Evolutionary conservation across 129 eudicot genomes (phyloP), one percentile per base, ranked within the genome.

Genomic region (Mikania micrantha): DNA sequence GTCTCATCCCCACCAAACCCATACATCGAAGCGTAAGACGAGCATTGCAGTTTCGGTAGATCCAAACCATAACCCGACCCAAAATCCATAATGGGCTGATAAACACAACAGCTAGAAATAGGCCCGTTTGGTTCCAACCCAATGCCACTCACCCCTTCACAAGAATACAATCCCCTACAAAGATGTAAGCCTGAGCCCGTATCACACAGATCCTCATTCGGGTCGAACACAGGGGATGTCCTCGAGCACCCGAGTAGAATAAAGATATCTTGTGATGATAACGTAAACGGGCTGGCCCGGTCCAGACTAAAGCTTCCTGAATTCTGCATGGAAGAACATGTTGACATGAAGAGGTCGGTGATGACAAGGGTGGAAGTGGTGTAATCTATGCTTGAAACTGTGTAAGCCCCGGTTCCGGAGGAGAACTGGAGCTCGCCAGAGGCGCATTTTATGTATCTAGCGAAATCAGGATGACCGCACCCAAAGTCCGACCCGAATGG

Each of bases 1-100:
- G 90, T 88, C 59, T 84, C 90, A 41, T 82, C 85, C 9, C 95
- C 95, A 42, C 95, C 95, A 58, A 84, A 87, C 38, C 95, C 95
- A 27, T 81, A 81, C 17, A 87, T 65, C 9, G 95, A 78, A 12
- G 90, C 77, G 34, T 84, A 87, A 39, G 95, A 87, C 24, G 95
- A 87, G 57, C 95, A 87, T 27, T 87, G 95, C 8, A 87, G 88
- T 71, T 84, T 87, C 4, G 95, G 90, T 50, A 84, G 81, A 70
- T 84, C 88, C 74, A 87, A 22, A 42, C 80, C 85, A 49, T 25
- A 78, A 69, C 77, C 80, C 32, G 85, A 64, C 48, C 85, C 83
- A 68, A 74, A 36, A 32, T 60, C 74, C 66, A 77, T 59, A 7
- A 71, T 72, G 4, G 95, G 88, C 44, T 84, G 82, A 72, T 87